Evolutionary conservation across 805 yeast genomes (phyloP).

Genomic region (Saturnispora halmiae): DNA sequence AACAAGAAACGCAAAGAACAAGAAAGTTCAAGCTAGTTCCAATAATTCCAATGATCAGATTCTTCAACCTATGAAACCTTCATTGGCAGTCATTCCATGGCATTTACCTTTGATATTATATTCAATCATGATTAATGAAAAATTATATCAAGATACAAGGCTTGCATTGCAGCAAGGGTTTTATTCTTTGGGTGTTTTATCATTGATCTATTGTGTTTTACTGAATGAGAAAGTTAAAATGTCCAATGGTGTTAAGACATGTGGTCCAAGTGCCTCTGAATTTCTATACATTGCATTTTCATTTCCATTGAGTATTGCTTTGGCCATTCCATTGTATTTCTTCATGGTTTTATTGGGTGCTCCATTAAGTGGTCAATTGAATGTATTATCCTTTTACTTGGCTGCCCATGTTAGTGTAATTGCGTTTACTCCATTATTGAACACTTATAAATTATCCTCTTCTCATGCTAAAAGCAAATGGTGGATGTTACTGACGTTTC

Average conservation of each 20-base stretch:
- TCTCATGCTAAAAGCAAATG: slow-evolving; percentile 20
- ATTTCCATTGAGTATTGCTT: slow-evolving; percentile 12
- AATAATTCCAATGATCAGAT: neutral
- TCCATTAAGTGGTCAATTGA: slow-evolving; percentile 14
- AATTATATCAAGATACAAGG: slow-evolving; percentile 24
- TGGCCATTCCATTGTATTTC: slow-evolving; percentile 24
- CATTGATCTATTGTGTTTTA: slow-evolving; percentile 13
- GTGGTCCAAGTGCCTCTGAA: slow-evolving; percentile 16
- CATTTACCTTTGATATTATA: slow-evolving; percentile 23
- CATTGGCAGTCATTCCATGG: slow-evolving; percentile 24
- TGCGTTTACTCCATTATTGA: slow-evolving; percentile 18
- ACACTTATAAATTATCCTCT: slow-evolving; percentile 39
- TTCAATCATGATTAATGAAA: slow-evolving; percentile 27
- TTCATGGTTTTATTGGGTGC: slow-evolving; percentile 23
- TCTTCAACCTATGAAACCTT: slow-evolving; percentile 9
- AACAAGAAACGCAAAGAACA: slow-evolving; percentile 13
- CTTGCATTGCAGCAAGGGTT: slow-evolving; percentile 13
- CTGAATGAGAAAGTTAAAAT: slow-evolving; percentile 23
- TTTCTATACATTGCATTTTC: slow-evolving; percentile 13
- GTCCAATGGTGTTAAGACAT: slow-evolving; percentile 12
- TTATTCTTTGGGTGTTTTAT: slow-evolving; percentile 8
- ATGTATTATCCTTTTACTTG: slow-evolving; percentile 14
- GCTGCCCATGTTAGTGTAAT: slow-evolving; percentile 16
- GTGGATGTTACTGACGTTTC: slow-evolving; percentile 25
- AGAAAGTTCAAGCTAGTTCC: neutral